Evolutionary conservation across 768 basidiomycete species (phyloP), one percentile per base, ranked within the genome.

Genomic region (Mycena filopes): DNA sequence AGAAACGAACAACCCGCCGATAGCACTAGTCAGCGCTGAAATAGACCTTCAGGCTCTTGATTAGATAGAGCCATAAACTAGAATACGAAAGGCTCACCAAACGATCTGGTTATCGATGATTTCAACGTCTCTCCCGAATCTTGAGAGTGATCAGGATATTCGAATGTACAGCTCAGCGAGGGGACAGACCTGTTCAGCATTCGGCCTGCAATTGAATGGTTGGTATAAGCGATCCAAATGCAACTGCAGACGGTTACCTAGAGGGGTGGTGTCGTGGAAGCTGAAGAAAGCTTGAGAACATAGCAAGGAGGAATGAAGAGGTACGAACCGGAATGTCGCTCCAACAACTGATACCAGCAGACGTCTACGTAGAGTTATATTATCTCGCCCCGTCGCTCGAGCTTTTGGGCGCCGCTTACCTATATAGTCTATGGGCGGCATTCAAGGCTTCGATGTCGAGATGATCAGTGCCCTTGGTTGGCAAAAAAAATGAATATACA

Each of bases 271-370:
- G 71, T 95, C 70, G 16, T 67, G 66, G 46, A 67, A 67, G n/a
- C 65, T 67, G 18, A 18, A 40, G 20, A 7, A 11, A 33, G 13
- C 26, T 45, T 26, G 8, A 20, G 11, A 48, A 41, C 16, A 29
- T 23, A 26, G 40, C 3, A 21, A n/a, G n/a, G 8, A 6, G 15
- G 15, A 48, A 0, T 10, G 46, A 93, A 25, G 91, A 9, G 26
- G n/a, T n/a, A 89, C 53, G 84, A 90, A 93, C 55, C 93, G 84
- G 83, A 95, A 93, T 3, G 94, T 94, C 13, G 94, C 92, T 20
- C 87, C 82, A n/a, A 94, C 88, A 5, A 95, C 91, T 0, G 85
- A 86, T 11, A 81, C 84, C 55, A 95, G 77, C 33, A 95, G 76
- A 54, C 83, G 81, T 68, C 60, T 60, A 33, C 9, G 28, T 21